Evolutionary conservation across 2,329 filamentous ascomycete species (phyloP), one percentile per base, ranked within the genome.

Genomic region (Cladosporium phlei): DNA sequence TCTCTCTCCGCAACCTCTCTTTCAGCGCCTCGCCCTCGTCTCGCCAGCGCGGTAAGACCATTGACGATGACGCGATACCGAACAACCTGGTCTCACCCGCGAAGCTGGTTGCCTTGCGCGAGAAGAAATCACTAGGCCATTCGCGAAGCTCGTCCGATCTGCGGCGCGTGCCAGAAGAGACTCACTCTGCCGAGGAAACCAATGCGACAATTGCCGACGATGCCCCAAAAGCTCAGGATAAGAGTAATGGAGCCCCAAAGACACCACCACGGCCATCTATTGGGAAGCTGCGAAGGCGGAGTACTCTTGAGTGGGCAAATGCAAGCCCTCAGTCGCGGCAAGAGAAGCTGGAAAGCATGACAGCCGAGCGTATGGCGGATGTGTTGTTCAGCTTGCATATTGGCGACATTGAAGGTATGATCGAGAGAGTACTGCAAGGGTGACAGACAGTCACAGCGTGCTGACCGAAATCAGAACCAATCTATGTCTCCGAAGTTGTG

Each of bases 401-500:
- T 35, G 71, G 78, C 1, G 78, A 70, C 3, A 68, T 80, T 42
- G 61, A 67, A 56, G 66, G 65, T 66, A 48, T 54, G 61, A 53
- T 19, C 25, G 22, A n/a, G 20, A 28, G 35, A 11, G 14, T 25
- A n/a, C 11, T 8, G 8, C n/a, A n/a, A n/a, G n/a, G 3, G 6
- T 27, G 3, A 21, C 27, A 29, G 14, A 22, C 11, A 16, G 5
- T 7, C 8, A 38, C 11, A 8, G 22, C 9, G 11, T 34, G 47
- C 55, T 59, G 51, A 59, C 34, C 29, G 52, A 22, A 10, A 5
- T 3, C 75, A 37, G 83, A 88, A 12, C 89, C 91, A 0, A 70
- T 96, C n/a, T 96, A 96, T 64, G 79, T 95, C 58, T 95, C 89
- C 60, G 91, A 97, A 68, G 74, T 85, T 17, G 78, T 83, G 21